Evolutionary conservation across 352 stramenopile species (phyloP), one percentile per base, ranked within the genome.

Genomic region (Phytophthora sojae): DNA sequence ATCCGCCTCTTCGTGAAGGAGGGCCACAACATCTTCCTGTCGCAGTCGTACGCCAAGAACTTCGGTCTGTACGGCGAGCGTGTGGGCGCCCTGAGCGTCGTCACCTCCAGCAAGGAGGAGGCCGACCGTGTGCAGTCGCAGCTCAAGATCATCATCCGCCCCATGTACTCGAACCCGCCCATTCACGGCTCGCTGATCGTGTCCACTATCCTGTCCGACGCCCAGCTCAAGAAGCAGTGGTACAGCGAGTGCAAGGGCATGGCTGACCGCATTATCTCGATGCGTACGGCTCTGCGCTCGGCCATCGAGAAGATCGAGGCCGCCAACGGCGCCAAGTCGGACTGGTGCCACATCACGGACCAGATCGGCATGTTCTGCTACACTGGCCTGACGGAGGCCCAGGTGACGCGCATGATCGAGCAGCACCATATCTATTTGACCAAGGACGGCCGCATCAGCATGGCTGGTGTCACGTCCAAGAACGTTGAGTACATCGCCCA

Each of bases 341-440:
- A 98, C 78, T 99, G 98, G 98, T 79, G 95, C 71, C 97, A 99
- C 83, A 99, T 99, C 76, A 99, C 95, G 21, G 96, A 98, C 62
- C 98, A 99, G 83, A 99, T 99, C 73, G 97, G 98, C 67, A 99
- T 99, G 98, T 99, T 99, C 89, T 99, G 96, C 77, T 99, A 96
- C 86, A 99, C 96, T 45, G 97, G 98, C 19, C 84, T 99, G 53
- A 97, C 85, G 45, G 92, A 98, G 71, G 94, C 98, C 21, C 95
- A 99, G 78, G 96, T 99, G 44, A 81, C 92, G 56, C 86, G 86
- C 74, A 93, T 99, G 81, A 98, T 97, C 45, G 86, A 94, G 61
- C 89, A 98, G 75, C 97, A 99, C 79, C 96, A 99, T 79, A 98
- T 99, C 77, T 99, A 99, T 85, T 89, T 99, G 72, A 99, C 98